Base-by-base conservation (phyloP, 2,329 filamentous ascomycete genomes). In the Nigrograna mackinnonii region DNA sequence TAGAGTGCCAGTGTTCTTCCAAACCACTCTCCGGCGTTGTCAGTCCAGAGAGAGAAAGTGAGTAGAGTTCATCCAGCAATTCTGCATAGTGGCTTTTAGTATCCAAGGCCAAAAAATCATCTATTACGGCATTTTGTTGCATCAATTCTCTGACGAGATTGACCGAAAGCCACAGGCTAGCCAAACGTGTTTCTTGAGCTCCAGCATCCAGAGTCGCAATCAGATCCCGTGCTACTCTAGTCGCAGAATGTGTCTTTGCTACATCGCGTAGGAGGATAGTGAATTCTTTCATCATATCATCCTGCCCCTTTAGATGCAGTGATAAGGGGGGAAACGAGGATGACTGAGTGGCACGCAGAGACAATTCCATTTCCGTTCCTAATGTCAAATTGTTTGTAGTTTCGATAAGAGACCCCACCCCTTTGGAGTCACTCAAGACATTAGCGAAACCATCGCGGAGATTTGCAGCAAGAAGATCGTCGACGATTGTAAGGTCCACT, bases 161-260 rank as follows among this genome's bases (percentile, higher is more conserved):
- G 43, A 91, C 82, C 0, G 87, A 80, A 3, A 96, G 73, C 91
- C 91, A 96, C 55, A 89, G 87, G 3, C 85, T 82, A 11, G 89
- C 83, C 19, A 92, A 67, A 49, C 84, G 80, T 24, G 75, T 73
- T 14, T 81, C 73, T 0, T 82, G 80, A 3, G 77, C 72, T 3
- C 80, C 79, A 21, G 80, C 75, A 39, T 81, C 79, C 4, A 86
- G 69, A 41, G 80, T 79, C 34, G 83, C 79, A 19, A 91, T 71
- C 67, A 95, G 79, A 17, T 83, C 80, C 14, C 75, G 75, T 4
- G 83, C 82, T 35, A 95, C 75, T 11, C 69, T 77, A 18, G 66
- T 41, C 11, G 72, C 58, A 0, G 62, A 57, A 28, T 73, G 66
- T 1, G 73, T 74, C n/a, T 57, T 50, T 36, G 72, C 73, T 6